Conservation (phyloP, 2,329 filamentous ascomycete species). For the Pestalotiopsis sp. region DNA sequence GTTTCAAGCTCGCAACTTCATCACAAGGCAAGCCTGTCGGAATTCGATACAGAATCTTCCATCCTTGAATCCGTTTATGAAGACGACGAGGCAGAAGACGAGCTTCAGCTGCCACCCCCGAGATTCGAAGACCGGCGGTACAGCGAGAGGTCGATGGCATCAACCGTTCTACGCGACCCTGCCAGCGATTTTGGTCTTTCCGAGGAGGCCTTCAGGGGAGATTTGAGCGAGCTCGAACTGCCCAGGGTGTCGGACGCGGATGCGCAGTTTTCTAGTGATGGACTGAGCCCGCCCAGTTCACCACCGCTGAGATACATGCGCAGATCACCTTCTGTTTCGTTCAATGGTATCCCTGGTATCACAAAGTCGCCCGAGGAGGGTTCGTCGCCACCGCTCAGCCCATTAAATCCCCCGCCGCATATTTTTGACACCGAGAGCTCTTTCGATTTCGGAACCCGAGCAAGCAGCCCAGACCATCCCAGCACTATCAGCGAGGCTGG, state of each 20-base stretch:
- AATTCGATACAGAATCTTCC: conserved; percentile 31
- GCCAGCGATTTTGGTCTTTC: conserved; percentile 27
- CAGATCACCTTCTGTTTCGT: conserved; percentile 42
- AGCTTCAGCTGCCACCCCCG: conserved; percentile 29
- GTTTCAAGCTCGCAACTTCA: conserved; percentile 16
- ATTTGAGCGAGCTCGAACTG: conserved; percentile 46
- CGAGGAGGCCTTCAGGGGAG: conserved; percentile 41
- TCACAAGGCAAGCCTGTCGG: conserved; percentile 17
- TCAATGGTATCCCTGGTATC: conserved; percentile 49
- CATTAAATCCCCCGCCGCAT: conserved; percentile 43
- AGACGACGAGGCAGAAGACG: conserved; percentile 24
- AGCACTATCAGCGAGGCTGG: conserved; percentile 45
- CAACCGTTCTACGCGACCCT: conserved; percentile 38
- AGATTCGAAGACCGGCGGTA: conserved; percentile 23
- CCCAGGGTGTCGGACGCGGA: conserved; percentile 34
- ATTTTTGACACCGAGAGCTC: conserved; percentile 50
- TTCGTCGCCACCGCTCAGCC: conserved; percentile 44
- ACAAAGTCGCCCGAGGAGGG: conserved; percentile 40
- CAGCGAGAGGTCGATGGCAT: conserved; percentile 35
- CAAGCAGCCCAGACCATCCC: conserved; percentile 36
- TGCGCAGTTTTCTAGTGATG: conserved; percentile 35
- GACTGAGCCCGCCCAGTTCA: conserved; percentile 51
- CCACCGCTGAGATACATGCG: conserved; percentile 43
- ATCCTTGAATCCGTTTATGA: conserved; percentile 34
- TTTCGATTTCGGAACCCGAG: conserved; percentile 34